These are phyloP conservation scores for Saccharomyces jurei DNA, from an alignment of 805 yeast genomes.

Conservation along the genomic window DNA sequence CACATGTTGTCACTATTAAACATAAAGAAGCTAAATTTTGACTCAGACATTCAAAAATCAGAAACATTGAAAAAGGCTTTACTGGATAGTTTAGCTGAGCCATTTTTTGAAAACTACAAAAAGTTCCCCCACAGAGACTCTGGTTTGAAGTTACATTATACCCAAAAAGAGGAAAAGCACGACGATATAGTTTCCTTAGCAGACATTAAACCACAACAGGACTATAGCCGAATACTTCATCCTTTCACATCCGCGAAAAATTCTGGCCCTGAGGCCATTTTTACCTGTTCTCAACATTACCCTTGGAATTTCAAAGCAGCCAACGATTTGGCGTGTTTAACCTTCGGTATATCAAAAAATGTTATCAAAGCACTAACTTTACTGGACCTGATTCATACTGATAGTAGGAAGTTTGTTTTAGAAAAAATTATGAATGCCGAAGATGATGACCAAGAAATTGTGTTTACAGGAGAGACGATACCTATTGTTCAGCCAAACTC, in stretches of 20 bases:
- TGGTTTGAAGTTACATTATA: neutral
- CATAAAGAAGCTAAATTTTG: slow-evolving; percentile 16
- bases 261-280: slow-evolving; percentile 68
- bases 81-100: slow-evolving; percentile 24
- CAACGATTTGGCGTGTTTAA: slow-evolving; percentile 78
- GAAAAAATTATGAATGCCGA: slow-evolving; percentile 37
- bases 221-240: slow-evolving; percentile 44
- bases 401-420: slow-evolving; percentile 58
- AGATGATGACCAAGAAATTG: slow-evolving; percentile 35
- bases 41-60: slow-evolving; percentile 3
- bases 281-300: slow-evolving; percentile 62
- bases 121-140: neutral
- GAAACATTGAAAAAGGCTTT: slow-evolving; percentile 18
- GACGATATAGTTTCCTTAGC: neutral
- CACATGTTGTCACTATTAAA: slow-evolving; percentile 24
- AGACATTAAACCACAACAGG: slow-evolving; percentile 7
- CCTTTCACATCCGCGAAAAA: slow-evolving; percentile 58
- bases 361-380: slow-evolving; percentile 55
- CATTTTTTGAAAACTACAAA: slow-evolving; percentile 20
- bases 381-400: slow-evolving; percentile 68
- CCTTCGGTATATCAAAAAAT: slow-evolving; percentile 67
- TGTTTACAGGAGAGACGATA: slow-evolving; percentile 73
- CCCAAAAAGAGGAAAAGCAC: neutral
- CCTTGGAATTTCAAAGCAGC: slow-evolving; percentile 80
- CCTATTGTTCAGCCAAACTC: slow-evolving; percentile 66